Evolutionary conservation across 345 rosid genomes (phyloP).

Genomic region (Turnera subulata): DNA sequence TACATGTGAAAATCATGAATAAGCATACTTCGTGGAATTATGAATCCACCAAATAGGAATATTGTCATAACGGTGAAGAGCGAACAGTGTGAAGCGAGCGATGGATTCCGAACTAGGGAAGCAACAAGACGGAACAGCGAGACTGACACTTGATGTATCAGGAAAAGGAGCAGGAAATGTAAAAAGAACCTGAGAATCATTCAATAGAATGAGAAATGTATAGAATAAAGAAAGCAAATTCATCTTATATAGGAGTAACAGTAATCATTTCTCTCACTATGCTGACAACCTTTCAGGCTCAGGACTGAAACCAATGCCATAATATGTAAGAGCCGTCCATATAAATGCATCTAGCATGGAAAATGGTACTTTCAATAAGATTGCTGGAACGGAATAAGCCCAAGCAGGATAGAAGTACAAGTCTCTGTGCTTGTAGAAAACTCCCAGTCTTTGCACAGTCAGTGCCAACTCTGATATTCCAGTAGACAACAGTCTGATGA

Average conservation of each 20-base stretch:
- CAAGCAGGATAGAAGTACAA: constrained; percentile 48
- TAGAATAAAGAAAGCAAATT: no score
- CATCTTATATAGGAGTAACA: no score
- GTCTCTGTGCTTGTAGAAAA: constrained; percentile 48
- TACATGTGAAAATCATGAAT: constrained; percentile 1
- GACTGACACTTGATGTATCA: constrained; percentile 38
- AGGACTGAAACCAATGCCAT: constrained; percentile 49
- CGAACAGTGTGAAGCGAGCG: constrained; percentile 23
- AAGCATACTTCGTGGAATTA: constrained; percentile 39
- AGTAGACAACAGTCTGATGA: constrained; percentile 29
- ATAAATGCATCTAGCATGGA: constrained; percentile 42
- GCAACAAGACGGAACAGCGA: constrained; percentile 49
- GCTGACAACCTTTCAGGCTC: constrained; percentile 49
- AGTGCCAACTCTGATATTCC: constrained; percentile 39
- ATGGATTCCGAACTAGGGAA: constrained; percentile 27
- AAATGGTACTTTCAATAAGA: constrained; percentile 41
- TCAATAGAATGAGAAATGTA: not conserved
- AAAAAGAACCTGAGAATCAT: constrained; percentile 36
- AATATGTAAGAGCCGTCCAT: constrained; percentile 54
- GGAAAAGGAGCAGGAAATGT: constrained; percentile 39
- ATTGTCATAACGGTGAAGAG: constrained; percentile 19
- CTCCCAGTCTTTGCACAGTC: constrained; percentile 39
- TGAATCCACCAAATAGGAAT: constrained; percentile 44
- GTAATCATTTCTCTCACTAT: no score
- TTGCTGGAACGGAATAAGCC: constrained; percentile 41